Percentiles rank a stretch among this genome's conserved stretches.
Conservation (phyloP, 176 grass and related monocot genomes). For the Pontederia paniculata region DNA sequence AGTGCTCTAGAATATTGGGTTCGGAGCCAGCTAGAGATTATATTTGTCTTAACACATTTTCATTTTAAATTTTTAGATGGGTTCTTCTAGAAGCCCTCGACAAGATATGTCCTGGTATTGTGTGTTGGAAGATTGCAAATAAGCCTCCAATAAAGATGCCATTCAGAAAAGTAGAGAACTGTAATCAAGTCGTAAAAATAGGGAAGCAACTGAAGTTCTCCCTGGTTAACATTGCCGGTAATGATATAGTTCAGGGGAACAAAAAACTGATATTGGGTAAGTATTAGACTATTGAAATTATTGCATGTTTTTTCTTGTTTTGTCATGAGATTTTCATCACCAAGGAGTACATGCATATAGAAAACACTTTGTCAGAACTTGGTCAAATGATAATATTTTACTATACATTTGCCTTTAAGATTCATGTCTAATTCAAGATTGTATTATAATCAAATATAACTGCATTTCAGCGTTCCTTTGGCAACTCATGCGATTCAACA, state of each 20-base stretch:
- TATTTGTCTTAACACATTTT: slow-evolving; percentile 13
- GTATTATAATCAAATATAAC: background rate
- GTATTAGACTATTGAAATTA: slow-evolving; percentile 1
- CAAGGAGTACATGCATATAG: background rate
- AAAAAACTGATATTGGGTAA: slow-evolving; percentile 96
- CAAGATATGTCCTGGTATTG: slow-evolving; percentile 66
- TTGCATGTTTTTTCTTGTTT: background rate
- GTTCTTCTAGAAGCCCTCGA: slow-evolving; percentile 86
- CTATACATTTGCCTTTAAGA: background rate
- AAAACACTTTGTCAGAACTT: too few species aligned
- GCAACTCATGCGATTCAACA: slow-evolving; percentile 75
- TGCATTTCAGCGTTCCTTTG: slow-evolving; percentile 50
- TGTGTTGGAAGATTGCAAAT: slow-evolving; percentile 87
- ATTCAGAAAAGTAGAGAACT: slow-evolving; percentile 96
- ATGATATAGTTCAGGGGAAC: slow-evolving; percentile 94
- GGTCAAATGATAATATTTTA: slow-evolving; percentile 3
- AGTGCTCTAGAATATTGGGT: slow-evolving; percentile 17
- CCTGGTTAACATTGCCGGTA: slow-evolving; percentile 89
- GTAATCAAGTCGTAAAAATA: slow-evolving; percentile 95
- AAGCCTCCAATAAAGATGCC: slow-evolving; percentile 84
- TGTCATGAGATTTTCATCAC: background rate
- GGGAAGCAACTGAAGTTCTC: slow-evolving; percentile 96
- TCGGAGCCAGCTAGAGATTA: too few species aligned
- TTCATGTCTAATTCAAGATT: background rate
- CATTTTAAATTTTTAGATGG: slow-evolving; percentile 43